Evolutionary conservation across 768 basidiomycete species (phyloP), one percentile per base, ranked within the genome.

Genomic region (Amanita thiersii): DNA sequence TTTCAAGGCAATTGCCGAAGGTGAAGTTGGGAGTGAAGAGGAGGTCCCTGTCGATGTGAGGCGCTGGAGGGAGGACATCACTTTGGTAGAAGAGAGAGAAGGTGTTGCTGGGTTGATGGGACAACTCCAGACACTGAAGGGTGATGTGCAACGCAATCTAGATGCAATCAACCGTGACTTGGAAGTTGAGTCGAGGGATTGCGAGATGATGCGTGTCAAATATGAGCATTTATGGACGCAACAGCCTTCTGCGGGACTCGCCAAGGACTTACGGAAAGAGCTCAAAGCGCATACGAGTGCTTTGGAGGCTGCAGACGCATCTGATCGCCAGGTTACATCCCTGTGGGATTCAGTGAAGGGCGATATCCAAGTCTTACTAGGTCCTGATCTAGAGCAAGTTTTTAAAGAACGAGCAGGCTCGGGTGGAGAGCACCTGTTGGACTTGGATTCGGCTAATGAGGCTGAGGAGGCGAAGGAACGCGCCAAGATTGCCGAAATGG

Each of bases 191-290:
- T 80, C 77, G 24, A 67, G 79, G 49, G 90, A 92, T 35, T 97
- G 92, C 61, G 94, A 99, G 61, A 68, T 73, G 37, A 77, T 82
- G 79, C 69, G 92, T 42, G 83, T 91, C 53, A 85, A 85, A 59
- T 93, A 89, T 58, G 83, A 83, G 21, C 82, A 91, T 50, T 58
- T 76, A 20, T 97, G 89, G 83, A 80, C 83, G 5, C 93, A 96
- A 59, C 73, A 76, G 6, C 93, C 94, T 0, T 84, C 84, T 3
- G 80, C 87, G 0, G 70, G 75, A 1, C 61, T 81, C 44, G 86
- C 83, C 32, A 83, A 86, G 57, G 61, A 69, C 4, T 58, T 86
- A 42, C 70, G 92, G 10, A 77, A 77, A 47, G 90, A 92, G 55
- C 61, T 97, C 41, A 90, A 90, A 58, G 70, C 77, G 7, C 86